These are phyloP conservation scores for Naematelia aurantialba DNA, from an alignment of 768 basidiomycete genomes.

Conservation along the genomic window DNA sequence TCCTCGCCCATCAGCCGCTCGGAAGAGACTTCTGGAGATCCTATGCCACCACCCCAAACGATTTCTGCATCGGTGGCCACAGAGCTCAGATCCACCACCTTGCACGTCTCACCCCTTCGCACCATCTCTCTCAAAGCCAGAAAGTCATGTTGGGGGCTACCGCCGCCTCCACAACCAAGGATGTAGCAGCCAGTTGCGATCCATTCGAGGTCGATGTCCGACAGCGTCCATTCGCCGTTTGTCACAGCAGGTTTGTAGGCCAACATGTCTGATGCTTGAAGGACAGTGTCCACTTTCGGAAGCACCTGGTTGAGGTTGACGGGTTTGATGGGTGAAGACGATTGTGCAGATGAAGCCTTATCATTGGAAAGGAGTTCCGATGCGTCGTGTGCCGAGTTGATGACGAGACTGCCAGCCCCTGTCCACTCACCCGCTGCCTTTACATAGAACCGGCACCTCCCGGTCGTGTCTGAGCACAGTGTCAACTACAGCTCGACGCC, in stretches of 20 bases:
- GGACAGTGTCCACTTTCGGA: conserved; percentile 5
- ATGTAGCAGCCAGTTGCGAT: conserved; percentile 64
- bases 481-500: background rate
- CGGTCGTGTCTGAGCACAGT: conserved; percentile 26
- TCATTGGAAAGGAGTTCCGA: background rate
- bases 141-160: conserved; percentile 58
- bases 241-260: conserved; percentile 52
- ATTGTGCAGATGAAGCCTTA: background rate
- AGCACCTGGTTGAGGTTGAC: background rate
- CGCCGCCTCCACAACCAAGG: conserved; percentile 64
- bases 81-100: conserved; percentile 55
- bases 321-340: background rate
- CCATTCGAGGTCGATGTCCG: conserved; percentile 57
- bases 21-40: conserved; percentile 26
- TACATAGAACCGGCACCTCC: conserved; percentile 56
- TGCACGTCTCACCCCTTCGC: conserved; percentile 55
- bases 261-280: conserved; percentile 37
- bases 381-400: background rate
- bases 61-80: conserved; percentile 54
- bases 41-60: conserved; percentile 51
- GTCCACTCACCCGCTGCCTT: conserved; percentile 60
- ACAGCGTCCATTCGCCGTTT: conserved; percentile 54
- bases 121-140: conserved; percentile 57
- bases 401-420: conserved; percentile 7
- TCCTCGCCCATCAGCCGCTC: conserved; percentile 52